Percentiles rank a stretch among this genome's conserved stretches.
Conservation (phyloP, 2,329 filamentous ascomycete species). For the Ophiocordyceps camponoti-leonardi region DNA sequence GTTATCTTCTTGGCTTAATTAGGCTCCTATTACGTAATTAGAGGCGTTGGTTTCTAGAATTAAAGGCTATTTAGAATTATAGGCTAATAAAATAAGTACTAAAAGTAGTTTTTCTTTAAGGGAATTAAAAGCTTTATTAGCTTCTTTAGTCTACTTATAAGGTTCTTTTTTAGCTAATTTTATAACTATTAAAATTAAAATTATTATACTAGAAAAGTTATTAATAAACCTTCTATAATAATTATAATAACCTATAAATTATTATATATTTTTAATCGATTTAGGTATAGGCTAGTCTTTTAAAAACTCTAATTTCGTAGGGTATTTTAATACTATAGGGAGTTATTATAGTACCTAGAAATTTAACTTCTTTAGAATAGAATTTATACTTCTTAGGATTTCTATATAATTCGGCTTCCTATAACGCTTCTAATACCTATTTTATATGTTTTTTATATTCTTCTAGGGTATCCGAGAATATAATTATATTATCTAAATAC, state of each 20-base stretch:
- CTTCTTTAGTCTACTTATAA: too few relatives aligned
- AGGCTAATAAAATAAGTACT: too few relatives aligned
- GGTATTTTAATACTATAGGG: neutral
- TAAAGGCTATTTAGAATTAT: neutral
- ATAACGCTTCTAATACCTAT: constrained; percentile 1
- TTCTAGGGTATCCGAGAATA: constrained; percentile 4
- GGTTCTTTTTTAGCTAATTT: too few relatives aligned
- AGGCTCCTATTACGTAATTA: neutral
- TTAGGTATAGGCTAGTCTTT: neutral
- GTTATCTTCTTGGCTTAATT: constrained; percentile 4
- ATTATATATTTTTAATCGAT: neutral
- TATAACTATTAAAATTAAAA: too few relatives aligned
- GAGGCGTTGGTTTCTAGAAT: neutral
- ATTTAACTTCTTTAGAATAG: neutral
- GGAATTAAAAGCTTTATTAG: too few relatives aligned
- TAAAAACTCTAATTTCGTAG: neutral
- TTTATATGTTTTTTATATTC: constrained; percentile 3
- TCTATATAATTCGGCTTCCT: neutral
- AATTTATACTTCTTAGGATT: constrained; percentile 1
- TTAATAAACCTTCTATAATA: neutral
- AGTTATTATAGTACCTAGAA: neutral
- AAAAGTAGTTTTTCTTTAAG: too few relatives aligned
- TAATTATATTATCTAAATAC: constrained; percentile 5
- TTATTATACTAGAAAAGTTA: neutral
- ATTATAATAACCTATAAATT: neutral